Evolutionary conservation across 441 rosid genomes (phyloP).

Genomic region (Adansonia madagascariensis): DNA sequence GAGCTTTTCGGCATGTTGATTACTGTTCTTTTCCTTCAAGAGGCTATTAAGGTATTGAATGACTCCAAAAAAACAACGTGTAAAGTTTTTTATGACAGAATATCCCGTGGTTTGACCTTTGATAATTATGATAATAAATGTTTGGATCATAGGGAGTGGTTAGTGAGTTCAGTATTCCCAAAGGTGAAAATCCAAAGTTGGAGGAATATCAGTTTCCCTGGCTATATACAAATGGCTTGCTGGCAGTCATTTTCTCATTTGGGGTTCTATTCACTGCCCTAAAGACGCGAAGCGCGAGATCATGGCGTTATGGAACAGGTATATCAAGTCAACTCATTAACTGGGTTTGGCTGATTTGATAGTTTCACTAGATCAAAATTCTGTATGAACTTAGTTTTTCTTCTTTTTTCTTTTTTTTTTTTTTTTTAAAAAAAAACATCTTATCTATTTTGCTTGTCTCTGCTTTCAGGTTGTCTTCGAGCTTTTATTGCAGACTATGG

Average conservation of each 20-base stretch:
- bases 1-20: slow-evolving; percentile 91
- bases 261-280: slow-evolving; percentile 68
- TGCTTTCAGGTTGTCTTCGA: slow-evolving; percentile 65
- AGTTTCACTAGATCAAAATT: not conserved
- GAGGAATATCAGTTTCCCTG: slow-evolving; percentile 69
- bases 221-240: slow-evolving; percentile 77
- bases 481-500: slow-evolving; percentile 80
- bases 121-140: slow-evolving; percentile 12
- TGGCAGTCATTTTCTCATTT: slow-evolving; percentile 67
- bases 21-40: slow-evolving; percentile 80
- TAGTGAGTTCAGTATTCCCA: slow-evolving; percentile 64
- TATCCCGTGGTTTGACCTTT: not conserved
- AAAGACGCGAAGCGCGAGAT: slow-evolving; percentile 69
- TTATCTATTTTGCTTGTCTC: not conserved
- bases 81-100: slow-evolving; percentile 10
- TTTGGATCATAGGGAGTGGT: slow-evolving; percentile 60
- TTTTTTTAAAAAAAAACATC: not conserved
- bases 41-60: slow-evolving; percentile 72
- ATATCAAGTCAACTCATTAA: slow-evolving; percentile 23
- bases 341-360: not conserved
- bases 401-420: not conserved
- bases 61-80: not conserved
- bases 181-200: slow-evolving; percentile 47
- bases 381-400: not conserved
- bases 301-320: slow-evolving; percentile 81